Evolutionary conservation across 768 basidiomycete genomes (phyloP).

Genomic region (Russula emetica): DNA sequence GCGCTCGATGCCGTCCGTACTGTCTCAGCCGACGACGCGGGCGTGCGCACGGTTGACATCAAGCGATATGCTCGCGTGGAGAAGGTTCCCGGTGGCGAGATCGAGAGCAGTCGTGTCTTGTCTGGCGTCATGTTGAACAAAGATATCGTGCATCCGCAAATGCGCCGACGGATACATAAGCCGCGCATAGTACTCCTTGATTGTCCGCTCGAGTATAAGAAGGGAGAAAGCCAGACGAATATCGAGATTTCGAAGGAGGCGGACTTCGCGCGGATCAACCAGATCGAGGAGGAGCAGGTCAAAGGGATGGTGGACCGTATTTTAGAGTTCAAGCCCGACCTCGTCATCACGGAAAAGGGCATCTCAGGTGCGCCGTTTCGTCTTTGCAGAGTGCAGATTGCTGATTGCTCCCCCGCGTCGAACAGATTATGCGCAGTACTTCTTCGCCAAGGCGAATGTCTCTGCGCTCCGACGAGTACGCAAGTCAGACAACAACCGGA

Average conservation of each 20-base stretch:
- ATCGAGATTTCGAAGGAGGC: conserved; percentile 94
- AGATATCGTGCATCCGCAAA: conserved; percentile 96
- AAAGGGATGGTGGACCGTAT: conserved; percentile 80
- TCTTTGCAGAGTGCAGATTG: neutral
- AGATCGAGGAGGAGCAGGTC: conserved; percentile 97
- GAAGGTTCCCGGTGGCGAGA: conserved; percentile 96
- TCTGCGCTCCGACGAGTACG: conserved; percentile 94
- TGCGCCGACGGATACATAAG: conserved; percentile 86
- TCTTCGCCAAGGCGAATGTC: conserved; percentile 80
- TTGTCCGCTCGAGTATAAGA: conserved; percentile 98
- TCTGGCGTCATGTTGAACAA: conserved; percentile 97
- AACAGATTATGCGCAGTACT: conserved; percentile 87
- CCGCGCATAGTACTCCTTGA: conserved; percentile 88
- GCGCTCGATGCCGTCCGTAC: conserved; percentile 90
- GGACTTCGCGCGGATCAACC: conserved; percentile 89
- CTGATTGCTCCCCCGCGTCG: neutral
- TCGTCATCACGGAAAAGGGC: conserved; percentile 97
- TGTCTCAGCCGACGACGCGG: conserved; percentile 72
- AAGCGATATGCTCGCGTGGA: conserved; percentile 98
- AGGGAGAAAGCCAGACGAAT: conserved; percentile 97
- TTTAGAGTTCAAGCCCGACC: conserved; percentile 90
- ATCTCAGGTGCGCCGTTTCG: conserved; percentile 67
- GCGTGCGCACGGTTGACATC: conserved; percentile 89
- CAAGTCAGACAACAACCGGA: conserved; percentile 98
- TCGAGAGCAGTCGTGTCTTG: conserved; percentile 85